Percentiles rank a stretch among this genome's conserved stretches.
phyloP scores from a whole-genome alignment of 768 basidiomycete species.

The Suillus variegatus region DNA sequence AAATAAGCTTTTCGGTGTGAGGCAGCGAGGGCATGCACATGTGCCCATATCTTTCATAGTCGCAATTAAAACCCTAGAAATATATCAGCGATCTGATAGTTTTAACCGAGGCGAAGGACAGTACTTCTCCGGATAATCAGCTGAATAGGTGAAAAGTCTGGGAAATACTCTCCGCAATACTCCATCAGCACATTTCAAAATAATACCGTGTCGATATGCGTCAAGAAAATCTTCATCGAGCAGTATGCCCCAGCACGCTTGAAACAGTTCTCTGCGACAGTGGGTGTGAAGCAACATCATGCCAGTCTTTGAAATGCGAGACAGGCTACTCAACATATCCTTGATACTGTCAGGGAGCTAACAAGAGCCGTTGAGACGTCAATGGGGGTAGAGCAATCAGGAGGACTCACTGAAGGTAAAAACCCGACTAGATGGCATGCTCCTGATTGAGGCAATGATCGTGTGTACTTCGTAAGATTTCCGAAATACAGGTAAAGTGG shows the following conservation, averaged over 20 bases:
- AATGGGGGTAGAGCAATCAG: background rate
- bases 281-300: background rate
- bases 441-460: constrained; percentile 12
- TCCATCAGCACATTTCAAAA: constrained; percentile 16
- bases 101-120: too few relatives aligned
- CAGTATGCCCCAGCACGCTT: constrained; percentile 14
- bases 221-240: constrained; percentile 2
- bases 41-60: background rate
- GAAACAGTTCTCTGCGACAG: constrained; percentile 11
- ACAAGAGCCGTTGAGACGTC: background rate
- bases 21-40: constrained; percentile 22
- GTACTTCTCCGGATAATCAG: constrained; percentile 25
- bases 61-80: constrained; percentile 13
- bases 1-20: constrained; percentile 2
- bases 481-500: too few relatives aligned
- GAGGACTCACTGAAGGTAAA: constrained; percentile 19
- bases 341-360: background rate
- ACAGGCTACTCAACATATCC: background rate
- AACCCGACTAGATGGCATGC: constrained; percentile 18
- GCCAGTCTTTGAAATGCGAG: background rate
- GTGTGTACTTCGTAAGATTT: constrained; percentile 6
- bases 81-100: constrained; percentile 12
- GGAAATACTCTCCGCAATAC: constrained; percentile 20
- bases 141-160: constrained; percentile 22
- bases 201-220: constrained; percentile 18